Evolutionary conservation across 2,329 filamentous ascomycete species (phyloP), one percentile per base, ranked within the genome.

Genomic region (Neonectria hederae): DNA sequence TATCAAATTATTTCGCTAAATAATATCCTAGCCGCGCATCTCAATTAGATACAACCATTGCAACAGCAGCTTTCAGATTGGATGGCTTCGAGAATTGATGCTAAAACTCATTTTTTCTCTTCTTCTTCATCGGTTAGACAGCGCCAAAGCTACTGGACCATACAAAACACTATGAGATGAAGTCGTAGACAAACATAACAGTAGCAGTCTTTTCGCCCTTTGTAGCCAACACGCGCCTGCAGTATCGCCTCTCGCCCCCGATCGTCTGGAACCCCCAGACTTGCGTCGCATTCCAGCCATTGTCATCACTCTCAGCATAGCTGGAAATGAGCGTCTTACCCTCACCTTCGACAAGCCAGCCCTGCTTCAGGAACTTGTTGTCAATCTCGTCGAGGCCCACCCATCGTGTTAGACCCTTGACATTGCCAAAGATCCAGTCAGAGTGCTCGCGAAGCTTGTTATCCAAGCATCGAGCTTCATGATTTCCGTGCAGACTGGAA

Each of bases 391-490:
- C 81, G 21, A 80, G 74, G 8, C 72, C 74, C 62, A 87, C 69
- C 75, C 84, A 89, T 48, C 82, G 79, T 45, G 84, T 87, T 63
- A 83, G 83, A 59, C 90, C 92, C 55, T 82, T 82, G 65, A 96
- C 85, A 58, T 80, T 81, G 61, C 94, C 94, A 77, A 97, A 97
- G 70, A 97, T 86, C 83, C 89, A 90, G 82, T 97, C 93, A 24
- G 81, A 82, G 82, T 94, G 92, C 67, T 87, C 85, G 71, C 90
- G 89, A 68, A 70, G 76, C 59, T 70, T 71, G 76, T 79, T 75
- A 80, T 88, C 86, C 52, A 86, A 72, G 75, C 81, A 84, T 62
- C 86, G 86, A 66, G 77, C 76, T 82, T 88, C 86, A 40, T 81
- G 75, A 51, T 82, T 93, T 71, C 88, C 89, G 73, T 87, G 87